These are phyloP conservation scores for Globisporangium nunn DNA, from an alignment of 352 stramenopile species.

Conservation along the genomic window DNA sequence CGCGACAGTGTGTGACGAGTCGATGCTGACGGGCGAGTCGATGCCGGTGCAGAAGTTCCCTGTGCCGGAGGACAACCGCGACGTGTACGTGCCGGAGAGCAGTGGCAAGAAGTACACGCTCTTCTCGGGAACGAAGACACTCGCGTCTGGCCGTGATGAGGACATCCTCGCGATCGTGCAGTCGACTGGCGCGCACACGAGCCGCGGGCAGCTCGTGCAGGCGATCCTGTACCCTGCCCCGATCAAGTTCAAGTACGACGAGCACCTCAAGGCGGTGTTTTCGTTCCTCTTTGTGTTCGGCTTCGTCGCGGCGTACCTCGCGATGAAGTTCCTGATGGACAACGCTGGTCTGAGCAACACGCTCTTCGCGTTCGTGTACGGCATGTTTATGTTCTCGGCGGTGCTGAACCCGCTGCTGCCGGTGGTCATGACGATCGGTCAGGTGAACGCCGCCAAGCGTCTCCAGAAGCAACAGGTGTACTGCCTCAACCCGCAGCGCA, in stretches of 20 bases:
- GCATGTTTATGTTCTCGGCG: conserved; percentile 76
- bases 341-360: conserved; percentile 69
- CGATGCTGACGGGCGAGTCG: conserved; percentile 71
- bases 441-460: conserved; percentile 80
- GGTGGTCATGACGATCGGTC: conserved; percentile 82
- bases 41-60: conserved; percentile 87
- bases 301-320: conserved; percentile 60
- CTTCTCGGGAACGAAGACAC: conserved; percentile 75
- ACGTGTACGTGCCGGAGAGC: conserved; percentile 48
- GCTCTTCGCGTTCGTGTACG: conserved; percentile 62
- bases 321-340: conserved; percentile 66
- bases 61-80: conserved; percentile 34
- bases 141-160: conserved; percentile 55
- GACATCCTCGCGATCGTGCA: conserved; percentile 75
- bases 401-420: conserved; percentile 83
- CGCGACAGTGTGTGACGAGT: conserved; percentile 64
- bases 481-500: conserved; percentile 77
- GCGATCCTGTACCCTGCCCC: conserved; percentile 81
- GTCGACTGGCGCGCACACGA: conserved; percentile 79
- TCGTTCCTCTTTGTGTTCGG: conserved; percentile 74
- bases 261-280: conserved; percentile 83
- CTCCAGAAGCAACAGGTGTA: conserved; percentile 69
- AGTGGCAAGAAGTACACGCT: conserved; percentile 83
- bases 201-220: conserved; percentile 77
- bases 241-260: conserved; percentile 90